Conservation (phyloP, 306 rosid genomes). For the Comarum palustre region DNA sequence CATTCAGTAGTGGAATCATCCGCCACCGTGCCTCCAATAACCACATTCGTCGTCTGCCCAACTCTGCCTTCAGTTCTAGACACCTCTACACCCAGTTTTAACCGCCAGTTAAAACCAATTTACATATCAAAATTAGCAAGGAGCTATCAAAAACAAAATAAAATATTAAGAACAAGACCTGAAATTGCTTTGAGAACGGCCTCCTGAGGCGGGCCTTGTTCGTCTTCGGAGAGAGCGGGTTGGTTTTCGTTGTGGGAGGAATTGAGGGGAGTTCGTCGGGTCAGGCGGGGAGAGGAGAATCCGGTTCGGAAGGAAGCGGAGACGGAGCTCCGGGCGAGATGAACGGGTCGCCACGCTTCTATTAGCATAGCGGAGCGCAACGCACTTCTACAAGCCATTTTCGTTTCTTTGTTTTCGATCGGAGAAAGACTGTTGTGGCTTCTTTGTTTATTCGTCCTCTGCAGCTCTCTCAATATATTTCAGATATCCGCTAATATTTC, state of each 20-base stretch:
- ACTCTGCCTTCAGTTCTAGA: conserved; percentile 96
- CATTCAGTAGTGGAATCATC: conserved; percentile 88
- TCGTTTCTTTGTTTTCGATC: not conserved
- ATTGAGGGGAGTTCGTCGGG: conserved; percentile 31
- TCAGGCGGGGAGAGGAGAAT: conserved; percentile 18
- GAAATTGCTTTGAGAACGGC: conserved; percentile 92
- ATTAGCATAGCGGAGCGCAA: conserved; percentile 50
- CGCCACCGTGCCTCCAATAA: conserved; percentile 89
- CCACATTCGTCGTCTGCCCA: conserved; percentile 95
- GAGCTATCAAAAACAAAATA: not conserved
- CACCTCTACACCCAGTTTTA: conserved; percentile 53
- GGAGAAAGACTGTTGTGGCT: not conserved
- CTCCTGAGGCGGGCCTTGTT: conserved; percentile 91
- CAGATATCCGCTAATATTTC: not conserved
- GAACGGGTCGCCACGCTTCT: conserved; percentile 55
- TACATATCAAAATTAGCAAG: not conserved
- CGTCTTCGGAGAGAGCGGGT: conserved; percentile 56
- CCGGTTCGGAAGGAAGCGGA: conserved; percentile 23
- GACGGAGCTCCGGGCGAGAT: conserved; percentile 28
- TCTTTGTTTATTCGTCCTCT: not conserved
- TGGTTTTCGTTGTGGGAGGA: conserved; percentile 54
- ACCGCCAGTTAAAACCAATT: not conserved
- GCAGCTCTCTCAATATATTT: not conserved
- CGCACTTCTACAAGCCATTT: conserved; percentile 65
- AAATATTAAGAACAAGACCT: conserved; percentile 42